A percentile compares a stretch with the other conserved stretches of the same genome.
Conservation (phyloP, 129 eudicot genomes). For the Ambrosia artemisiifolia region DNA sequence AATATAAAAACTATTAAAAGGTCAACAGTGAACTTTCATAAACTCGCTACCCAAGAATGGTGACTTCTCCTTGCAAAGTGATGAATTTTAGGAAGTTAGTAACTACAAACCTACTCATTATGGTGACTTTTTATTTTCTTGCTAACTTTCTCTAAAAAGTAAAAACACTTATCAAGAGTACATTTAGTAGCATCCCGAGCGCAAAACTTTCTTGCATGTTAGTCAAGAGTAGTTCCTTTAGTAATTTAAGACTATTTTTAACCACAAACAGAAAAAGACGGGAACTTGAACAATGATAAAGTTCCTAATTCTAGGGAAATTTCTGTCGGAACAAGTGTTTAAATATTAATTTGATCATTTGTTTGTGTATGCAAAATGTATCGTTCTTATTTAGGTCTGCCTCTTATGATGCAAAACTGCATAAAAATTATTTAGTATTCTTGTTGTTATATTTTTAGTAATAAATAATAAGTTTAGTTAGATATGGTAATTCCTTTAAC, state of each 20-base stretch:
- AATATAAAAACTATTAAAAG: conserved; percentile 2
- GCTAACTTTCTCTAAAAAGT: neutral
- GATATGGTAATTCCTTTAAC: neutral
- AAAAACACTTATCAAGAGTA: neutral
- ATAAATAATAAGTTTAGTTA: neutral
- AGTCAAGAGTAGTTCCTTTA: conserved; percentile 4
- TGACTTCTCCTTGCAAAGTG: neutral
- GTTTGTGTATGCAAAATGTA: neutral
- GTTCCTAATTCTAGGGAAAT: neutral
- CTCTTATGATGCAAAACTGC: conserved; percentile 14
- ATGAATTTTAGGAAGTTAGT: too few relatives aligned
- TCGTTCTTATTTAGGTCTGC: neutral
- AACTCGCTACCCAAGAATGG: neutral
- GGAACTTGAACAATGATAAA: neutral
- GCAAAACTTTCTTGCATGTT: conserved; percentile 2
- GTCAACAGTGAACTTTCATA: neutral
- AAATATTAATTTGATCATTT: neutral
- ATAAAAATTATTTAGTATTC: neutral
- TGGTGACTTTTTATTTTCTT: too few relatives aligned
- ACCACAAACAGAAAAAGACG: neutral
- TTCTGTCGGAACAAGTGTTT: neutral
- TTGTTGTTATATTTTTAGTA: neutral
- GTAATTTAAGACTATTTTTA: neutral
- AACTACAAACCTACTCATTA: too few relatives aligned
- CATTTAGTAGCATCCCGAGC: neutral